Percentiles rank a stretch among this genome's conserved stretches.
Evolutionary conservation across 768 basidiomycete genomes (phyloP).

Genomic region (Grammothele lineata): DNA sequence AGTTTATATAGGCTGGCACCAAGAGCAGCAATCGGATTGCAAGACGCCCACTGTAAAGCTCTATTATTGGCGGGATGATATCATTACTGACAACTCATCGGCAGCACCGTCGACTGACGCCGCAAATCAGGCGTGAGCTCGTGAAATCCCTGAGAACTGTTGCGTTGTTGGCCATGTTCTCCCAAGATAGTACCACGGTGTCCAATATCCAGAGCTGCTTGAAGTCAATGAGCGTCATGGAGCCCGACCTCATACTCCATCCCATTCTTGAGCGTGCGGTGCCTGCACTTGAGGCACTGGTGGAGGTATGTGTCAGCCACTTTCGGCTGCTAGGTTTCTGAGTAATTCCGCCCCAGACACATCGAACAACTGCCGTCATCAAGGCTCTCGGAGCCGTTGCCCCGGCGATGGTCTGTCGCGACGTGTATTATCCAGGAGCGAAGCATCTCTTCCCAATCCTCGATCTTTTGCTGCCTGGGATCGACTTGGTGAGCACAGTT

Average conservation of each 20-base stretch:
- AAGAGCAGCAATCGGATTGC: constrained; percentile 73
- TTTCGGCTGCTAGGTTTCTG: background rate
- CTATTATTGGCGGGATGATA: background rate
- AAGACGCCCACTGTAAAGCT: constrained; percentile 63
- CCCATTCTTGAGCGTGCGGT: constrained; percentile 80
- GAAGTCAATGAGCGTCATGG: constrained; percentile 79
- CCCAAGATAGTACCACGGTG: constrained; percentile 71
- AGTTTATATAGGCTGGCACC: constrained; percentile 71
- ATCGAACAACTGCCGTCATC: constrained; percentile 81
- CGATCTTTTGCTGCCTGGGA: constrained; percentile 78
- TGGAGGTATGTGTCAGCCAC: constrained; percentile 49
- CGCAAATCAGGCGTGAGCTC: constrained; percentile 75
- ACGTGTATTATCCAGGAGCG: constrained; percentile 77
- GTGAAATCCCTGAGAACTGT: constrained; percentile 81
- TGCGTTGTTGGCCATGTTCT: constrained; percentile 86
- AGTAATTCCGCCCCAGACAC: constrained; percentile 48
- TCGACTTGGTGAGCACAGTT: constrained; percentile 54
- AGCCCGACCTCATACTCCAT: constrained; percentile 81
- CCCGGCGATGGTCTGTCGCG: constrained; percentile 73
- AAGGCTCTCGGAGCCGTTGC: constrained; percentile 81
- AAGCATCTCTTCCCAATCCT: constrained; percentile 79
- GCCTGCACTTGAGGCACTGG: constrained; percentile 84
- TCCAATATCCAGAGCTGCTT: constrained; percentile 74
- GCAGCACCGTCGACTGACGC: constrained; percentile 73
- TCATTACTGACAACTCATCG: background rate